Evolutionary conservation across 2,329 filamentous ascomycete species (phyloP), one percentile per base, ranked within the genome.

Genomic region (Daldinia sp.): DNA sequence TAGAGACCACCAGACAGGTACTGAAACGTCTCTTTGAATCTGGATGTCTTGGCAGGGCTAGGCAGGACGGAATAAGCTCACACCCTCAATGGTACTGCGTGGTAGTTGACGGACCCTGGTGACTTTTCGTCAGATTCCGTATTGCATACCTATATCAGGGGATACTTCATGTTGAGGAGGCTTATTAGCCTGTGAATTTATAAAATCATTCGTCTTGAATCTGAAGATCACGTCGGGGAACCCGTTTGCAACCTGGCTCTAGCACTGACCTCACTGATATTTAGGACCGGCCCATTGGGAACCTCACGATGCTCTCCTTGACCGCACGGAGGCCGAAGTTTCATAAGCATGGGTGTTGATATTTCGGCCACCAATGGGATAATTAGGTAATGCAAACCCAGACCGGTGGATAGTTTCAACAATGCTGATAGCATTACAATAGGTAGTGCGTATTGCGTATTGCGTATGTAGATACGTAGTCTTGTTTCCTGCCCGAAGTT

Each of bases 1-100:
- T 54, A 57, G 48, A 64, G 60, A 65, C 59, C 26, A 41, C 57
- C 65, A 61, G 63, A 65, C 60, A 58, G 53, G 44, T 50, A 68
- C 69, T 72, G 69, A 72, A 70, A 72, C 69, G 64, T 64, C 69
- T 70, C 30, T 66, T 63, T 44, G 67, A 62, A 61, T 72, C 69
- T 72, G 67, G 67, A 70, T 48, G 64, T 39, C 57, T 61, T 72
- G 69, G 69, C 67, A 67, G 62, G 67, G 66, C 61, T 64, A 54
- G 66, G 63, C 63, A 44, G 51, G 54, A 68, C 64, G 64, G 64
- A 65, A 72, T 60, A 67, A 61, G 61, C 69, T 69, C 64, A 67
- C 57, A 63, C 58, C 58, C 60, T 41, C 58, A 56, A 64, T 56
- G 46, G 56, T 51, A 35, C 33, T 59, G 66, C 66, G 66, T 51